These are phyloP conservation scores for Calophaca sinica DNA, from an alignment of 306 rosid species.

Conservation along the genomic window DNA sequence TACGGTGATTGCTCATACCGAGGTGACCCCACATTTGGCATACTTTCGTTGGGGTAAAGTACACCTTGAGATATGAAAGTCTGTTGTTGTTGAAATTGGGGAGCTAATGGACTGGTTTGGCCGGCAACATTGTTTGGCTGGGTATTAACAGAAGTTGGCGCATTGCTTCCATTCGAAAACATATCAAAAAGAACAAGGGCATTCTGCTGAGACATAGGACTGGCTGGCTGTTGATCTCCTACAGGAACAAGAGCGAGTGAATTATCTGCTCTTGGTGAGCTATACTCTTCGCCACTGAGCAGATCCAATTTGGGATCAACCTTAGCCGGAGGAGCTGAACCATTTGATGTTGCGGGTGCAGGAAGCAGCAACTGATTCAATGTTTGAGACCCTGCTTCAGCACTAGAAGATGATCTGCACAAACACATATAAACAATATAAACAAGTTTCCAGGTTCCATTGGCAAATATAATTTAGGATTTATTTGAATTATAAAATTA, in stretches of 20 bases:
- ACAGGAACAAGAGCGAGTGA: slow-evolving; percentile 94
- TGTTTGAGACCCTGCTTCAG: slow-evolving; percentile 70
- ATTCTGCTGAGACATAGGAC: slow-evolving; percentile 73
- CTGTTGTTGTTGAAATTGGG: slow-evolving; percentile 68
- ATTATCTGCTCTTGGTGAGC: slow-evolving; percentile 78
- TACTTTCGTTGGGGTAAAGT: slow-evolving; percentile 66
- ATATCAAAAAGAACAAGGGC: slow-evolving; percentile 88
- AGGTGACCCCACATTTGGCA: slow-evolving; percentile 66
- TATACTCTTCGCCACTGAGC: slow-evolving; percentile 93
- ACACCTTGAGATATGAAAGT: slow-evolving; percentile 70
- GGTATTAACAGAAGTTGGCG: slow-evolving; percentile 53
- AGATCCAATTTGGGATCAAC: slow-evolving; percentile 82
- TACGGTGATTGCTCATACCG: slow-evolving; percentile 69
- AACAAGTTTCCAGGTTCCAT: slow-evolving; percentile 15
- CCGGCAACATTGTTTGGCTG: slow-evolving; percentile 58
- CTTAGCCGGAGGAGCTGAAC: slow-evolving; percentile 52
- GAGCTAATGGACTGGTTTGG: slow-evolving; percentile 54
- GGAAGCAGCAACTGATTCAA: slow-evolving; percentile 82
- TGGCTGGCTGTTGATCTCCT: slow-evolving; percentile 67
- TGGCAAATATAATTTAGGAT: slow-evolving; percentile 37
- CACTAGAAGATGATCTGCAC: slow-evolving; percentile 68
- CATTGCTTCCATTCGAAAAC: slow-evolving; percentile 68
- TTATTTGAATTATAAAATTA: slow-evolving; percentile 26
- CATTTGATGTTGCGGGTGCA: slow-evolving; percentile 71
- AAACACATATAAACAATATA: slow-evolving; percentile 37